phyloP scores from a whole-genome alignment of 2,329 filamentous ascomycete genomes.

The Cladosporium sp. region DNA sequence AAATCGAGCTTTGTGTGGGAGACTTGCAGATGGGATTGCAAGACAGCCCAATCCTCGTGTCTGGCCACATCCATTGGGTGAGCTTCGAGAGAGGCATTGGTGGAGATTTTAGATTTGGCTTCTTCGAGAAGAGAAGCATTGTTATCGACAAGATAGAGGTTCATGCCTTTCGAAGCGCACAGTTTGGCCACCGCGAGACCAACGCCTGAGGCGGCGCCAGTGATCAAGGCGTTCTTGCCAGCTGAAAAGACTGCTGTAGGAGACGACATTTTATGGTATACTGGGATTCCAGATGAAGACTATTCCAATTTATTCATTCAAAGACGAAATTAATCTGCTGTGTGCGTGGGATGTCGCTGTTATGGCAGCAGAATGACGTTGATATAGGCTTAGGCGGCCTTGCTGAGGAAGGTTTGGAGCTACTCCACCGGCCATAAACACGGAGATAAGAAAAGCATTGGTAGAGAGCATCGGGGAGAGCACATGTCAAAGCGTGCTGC shows the following conservation, averaged over 20 bases:
- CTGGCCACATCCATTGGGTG: slow-evolving; percentile 60
- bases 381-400: not conserved
- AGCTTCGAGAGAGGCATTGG: slow-evolving; percentile 40
- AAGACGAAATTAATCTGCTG: not conserved
- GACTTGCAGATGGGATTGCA: slow-evolving; percentile 48
- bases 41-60: slow-evolving; percentile 52
- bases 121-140: slow-evolving; percentile 52
- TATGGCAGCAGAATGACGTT: slow-evolving; percentile 6
- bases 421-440: too few relatives aligned
- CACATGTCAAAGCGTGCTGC: not conserved
- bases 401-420: not conserved
- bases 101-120: slow-evolving; percentile 40
- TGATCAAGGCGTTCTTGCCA: slow-evolving; percentile 64
- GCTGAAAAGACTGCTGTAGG: slow-evolving; percentile 30
- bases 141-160: slow-evolving; percentile 65
- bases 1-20: slow-evolving; percentile 57
- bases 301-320: not conserved
- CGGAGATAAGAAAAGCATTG: not conserved
- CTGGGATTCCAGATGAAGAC: not conserved
- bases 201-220: slow-evolving; percentile 72
- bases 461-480: too few relatives aligned
- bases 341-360: slow-evolving; percentile 1
- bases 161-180: slow-evolving; percentile 65
- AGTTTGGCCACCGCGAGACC: slow-evolving; percentile 70
- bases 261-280: slow-evolving; percentile 18